Evolutionary conservation across 1,284 basidiomycete genomes (phyloP), one percentile per base, ranked within the genome.

Genomic region (Sporisorium sorghi): DNA sequence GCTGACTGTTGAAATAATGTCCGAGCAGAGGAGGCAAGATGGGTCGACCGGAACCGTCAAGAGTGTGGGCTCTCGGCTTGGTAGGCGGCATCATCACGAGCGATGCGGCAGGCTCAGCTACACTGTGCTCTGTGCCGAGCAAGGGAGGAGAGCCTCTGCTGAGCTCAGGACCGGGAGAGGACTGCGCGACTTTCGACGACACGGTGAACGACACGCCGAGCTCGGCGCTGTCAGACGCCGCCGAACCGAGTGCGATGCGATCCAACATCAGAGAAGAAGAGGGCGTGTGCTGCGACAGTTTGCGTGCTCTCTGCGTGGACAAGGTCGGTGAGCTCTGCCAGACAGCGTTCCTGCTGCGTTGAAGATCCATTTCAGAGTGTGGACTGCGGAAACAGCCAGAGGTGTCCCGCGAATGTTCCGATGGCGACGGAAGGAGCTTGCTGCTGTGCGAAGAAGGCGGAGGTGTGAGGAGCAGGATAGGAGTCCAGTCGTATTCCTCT

Each of bases 301-400:
- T 58, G 26, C 40, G 46, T 1, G 55, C 58, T 37, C 50, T 47
- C 15, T 54, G 55, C 33, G 54, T 57, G 37, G 50, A 48, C 1
- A 68, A 46, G 0, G 65, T 68, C 5, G 65, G 65, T 17, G 65
- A 68, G 39, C 19, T 51, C 37, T 44, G 54, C 49, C 58, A 61
- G 40, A 42, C 32, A 24, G 50, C 21, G 50, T 47, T 68, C 15
- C 50, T 26, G 21, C 58, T 14, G 37, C 46, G 39, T 37, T 44
- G 46, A 39, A 21, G 33, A 10, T n/a, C n/a, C 15, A 48, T 1
- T 3, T 30, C 39, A 35, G 46, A 23, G 2, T 24, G 33, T 40
- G 26, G 43, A 47, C 19, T 53, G 43, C 23, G 33, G 26, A 52
- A 47, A 24, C 15, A 26, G 23, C 23, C 24, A 15, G 39, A 28